Evolutionary conservation across 1,284 basidiomycete genomes (phyloP), one percentile per base, ranked within the genome.

Genomic region (Papiliotrema flavescens): DNA sequence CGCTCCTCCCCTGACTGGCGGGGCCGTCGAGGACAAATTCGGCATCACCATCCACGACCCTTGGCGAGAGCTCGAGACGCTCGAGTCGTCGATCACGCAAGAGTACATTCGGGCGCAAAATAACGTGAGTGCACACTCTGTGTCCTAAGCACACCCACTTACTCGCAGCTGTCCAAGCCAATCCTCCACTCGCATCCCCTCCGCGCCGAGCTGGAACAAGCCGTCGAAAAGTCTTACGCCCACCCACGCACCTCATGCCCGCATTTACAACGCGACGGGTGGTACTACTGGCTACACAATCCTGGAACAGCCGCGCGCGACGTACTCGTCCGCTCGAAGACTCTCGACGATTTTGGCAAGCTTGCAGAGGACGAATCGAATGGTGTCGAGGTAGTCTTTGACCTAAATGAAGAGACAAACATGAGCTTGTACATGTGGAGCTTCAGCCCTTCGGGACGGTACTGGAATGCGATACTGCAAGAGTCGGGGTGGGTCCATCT

Each of bases 241-340:
- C 52, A 62, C 28, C 51, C 51, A 40, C 55, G 49, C 5, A 62
- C 58, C 32, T 44, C 48, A 23, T 54, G 36, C 11, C 60, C 60
- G 6, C 39, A 49, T 32, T 42, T 56, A 13, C 55, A 59, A 41
- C 52, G 52, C 8, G 57, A 62, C 40, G 60, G 57, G 14, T 57
- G 55, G 20, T 59, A 62, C 35, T 62, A 62, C 28, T 62, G 60
- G 57, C 43, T 42, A 24, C 59, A 49, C 44, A 62, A 62, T 32
- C 49, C 45, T n/a, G 60, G 60, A 35, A 54, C 49, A 22, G 49
- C 49, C n/a, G 48, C 55, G 22, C 41, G 60, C 22, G 60, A 62
- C 32, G 48, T 57, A 24, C 28, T 62, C n/a, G 52, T 62, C 28
- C 49, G 57, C 24, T 59, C 60, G 3, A 54, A 49, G 23, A 39